Evolutionary conservation across 2,329 filamentous ascomycete genomes (phyloP), one percentile per base, ranked within the genome.

Genomic region (Teratosphaeria destructans): DNA sequence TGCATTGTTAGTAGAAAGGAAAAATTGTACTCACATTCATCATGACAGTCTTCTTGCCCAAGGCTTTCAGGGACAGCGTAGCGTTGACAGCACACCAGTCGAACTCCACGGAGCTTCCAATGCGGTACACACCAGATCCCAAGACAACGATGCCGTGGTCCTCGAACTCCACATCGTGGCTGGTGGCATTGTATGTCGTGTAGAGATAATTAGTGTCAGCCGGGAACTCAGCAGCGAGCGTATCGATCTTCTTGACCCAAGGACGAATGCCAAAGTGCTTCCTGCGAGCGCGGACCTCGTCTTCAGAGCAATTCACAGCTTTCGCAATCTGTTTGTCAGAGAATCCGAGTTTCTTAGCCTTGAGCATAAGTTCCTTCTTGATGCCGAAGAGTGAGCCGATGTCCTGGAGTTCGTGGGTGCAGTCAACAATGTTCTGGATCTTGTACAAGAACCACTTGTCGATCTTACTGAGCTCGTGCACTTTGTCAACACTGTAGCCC

Each of bases 371-470:
- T 71, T 96, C 92, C 76, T 92, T 89, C 80, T 92, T 93, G 63
- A 99, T 78, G 59, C 86, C 88, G 69, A 88, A 86, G 54, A 99
- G 82, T 70, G 86, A 88, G 66, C 91, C 92, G 62, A 90, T 85
- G 35, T 87, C 84, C 78, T 96, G 85, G 63, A 99, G 85, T 74
- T 95, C 89, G 66, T 85, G 85, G 61, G 88, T 90, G 79, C 88
- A 92, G 75, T 97, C 85, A 57, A 96, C 94, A 70, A 99, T 89
- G 80, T 97, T 97, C 78, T 96, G 87, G 57, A 99, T 85, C 83
- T 99, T 97, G 85, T 96, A 85, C 68, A 99, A 79, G 82, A 99
- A 99, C 94, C 94, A 97, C 78, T 95, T 96, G 80, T 97, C 94
- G 70, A 99, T 99, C 82, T 96, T 96, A 78, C 89, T 95, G 67